Evolutionary conservation across 2,329 filamentous ascomycete species (phyloP), one percentile per base, ranked within the genome.

Genomic region (Fusarium sp.): DNA sequence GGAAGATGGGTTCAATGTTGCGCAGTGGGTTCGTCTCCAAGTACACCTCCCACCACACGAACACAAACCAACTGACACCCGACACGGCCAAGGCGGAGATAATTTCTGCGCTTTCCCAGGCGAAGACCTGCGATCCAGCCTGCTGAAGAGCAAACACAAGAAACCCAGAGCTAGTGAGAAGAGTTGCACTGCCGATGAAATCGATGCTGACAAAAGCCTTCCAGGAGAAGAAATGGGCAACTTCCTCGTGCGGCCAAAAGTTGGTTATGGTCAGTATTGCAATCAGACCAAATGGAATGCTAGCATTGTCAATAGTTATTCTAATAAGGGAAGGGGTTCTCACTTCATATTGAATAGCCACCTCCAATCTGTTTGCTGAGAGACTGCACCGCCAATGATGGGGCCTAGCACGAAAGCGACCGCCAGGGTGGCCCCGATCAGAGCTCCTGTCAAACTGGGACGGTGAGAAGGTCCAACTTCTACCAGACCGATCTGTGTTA

Each of bases 321-420:
- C 15, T 4, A 14, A 19, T 45, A 15, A 27, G 19, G 21, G 36
- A 15, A 7, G 19, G 13, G 10, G 9, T 17, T 63, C 79, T 41
- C 72, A 86, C 84, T 88, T 88, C 70, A 87, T 82, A 70, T 83
- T 83, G 70, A 88, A 88, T 35, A 88, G 78, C 77, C 84, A 85
- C 46, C 82, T 77, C 85, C 85, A 88, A 38, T 76, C 78, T 15
- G 79, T 78, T 2, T 78, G 72, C n/a, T 81, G 76, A 1, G 83
- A 80, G 19, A 88, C 82, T 4, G 79, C 74, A 2, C 85, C 85
- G 5, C 85, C 85, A 4, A 88, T 72, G 3, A 88, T 71, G 1
- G 85, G 84, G 0, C 85, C 85, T 1, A 88, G 75, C 4, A 88
- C 79, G 61, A 86, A 86, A 0, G 84, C 82, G 11, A 84, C 73